Conservation (phyloP, 257 asterid species). For the Fraxinus americana region DNA sequence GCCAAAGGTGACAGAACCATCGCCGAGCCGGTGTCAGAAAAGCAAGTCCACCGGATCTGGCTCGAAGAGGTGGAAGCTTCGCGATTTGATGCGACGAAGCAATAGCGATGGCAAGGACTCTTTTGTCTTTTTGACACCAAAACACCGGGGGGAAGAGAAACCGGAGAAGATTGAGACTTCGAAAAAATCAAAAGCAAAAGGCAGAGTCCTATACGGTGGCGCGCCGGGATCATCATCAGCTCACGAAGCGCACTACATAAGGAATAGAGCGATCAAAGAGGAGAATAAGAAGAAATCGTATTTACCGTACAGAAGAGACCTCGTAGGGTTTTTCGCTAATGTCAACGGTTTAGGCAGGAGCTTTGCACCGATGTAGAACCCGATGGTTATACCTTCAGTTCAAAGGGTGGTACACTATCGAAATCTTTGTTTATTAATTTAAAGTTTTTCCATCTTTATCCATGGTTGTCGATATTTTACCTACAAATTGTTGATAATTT, state of each 20-base stretch:
- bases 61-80: conserved; percentile 73
- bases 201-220: conserved; percentile 9
- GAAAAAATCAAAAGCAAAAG: conserved; percentile 37
- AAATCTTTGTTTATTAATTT: not conserved
- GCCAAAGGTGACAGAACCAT: conserved; percentile 50
- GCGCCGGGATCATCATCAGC: conserved; percentile 46
- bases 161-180: conserved; percentile 22
- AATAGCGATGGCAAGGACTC: conserved; percentile 85
- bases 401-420: conserved; percentile 20
- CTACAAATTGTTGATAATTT: not conserved
- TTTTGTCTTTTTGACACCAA: conserved; percentile 64
- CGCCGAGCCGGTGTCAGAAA: conserved; percentile 62
- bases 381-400: conserved; percentile 18
- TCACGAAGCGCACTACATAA: conserved; percentile 62
- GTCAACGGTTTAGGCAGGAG: conserved; percentile 49
- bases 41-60: conserved; percentile 86
- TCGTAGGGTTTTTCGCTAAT: conserved; percentile 66
- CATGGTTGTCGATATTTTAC: not conserved
- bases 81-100: conserved; percentile 76
- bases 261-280: conserved; percentile 55
- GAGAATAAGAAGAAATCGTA: conserved; percentile 67
- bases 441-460: not conserved
- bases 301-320: conserved; percentile 71
- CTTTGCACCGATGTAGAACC: conserved; percentile 36
- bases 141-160: conserved; percentile 37